These are phyloP conservation scores for Neofusicoccum ribis DNA, from an alignment of 2,329 filamentous ascomycete genomes.

Conservation along the genomic window DNA sequence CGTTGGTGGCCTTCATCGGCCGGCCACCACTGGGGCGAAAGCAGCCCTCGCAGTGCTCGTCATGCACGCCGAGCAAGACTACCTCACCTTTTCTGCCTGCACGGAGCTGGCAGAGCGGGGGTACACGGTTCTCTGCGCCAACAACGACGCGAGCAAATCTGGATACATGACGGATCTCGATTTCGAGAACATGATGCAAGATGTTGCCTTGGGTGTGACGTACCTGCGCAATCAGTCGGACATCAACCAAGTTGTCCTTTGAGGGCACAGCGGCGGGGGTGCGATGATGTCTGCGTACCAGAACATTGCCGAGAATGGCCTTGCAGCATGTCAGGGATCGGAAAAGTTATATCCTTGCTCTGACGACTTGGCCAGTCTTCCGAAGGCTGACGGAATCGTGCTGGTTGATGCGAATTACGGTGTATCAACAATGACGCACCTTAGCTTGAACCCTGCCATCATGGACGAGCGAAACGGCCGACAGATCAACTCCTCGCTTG, in stretches of 20 bases:
- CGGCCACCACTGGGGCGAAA: no score
- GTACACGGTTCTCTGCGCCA: background rate
- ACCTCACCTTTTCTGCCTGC: background rate
- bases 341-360: slow-evolving; percentile 4
- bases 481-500: background rate
- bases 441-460: slow-evolving; percentile 1
- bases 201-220: background rate
- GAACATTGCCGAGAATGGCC: slow-evolving; percentile 10
- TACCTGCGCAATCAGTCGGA: slow-evolving; percentile 5
- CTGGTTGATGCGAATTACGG: slow-evolving; percentile 3
- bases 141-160: slow-evolving; percentile 4
- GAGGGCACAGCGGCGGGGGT: slow-evolving; percentile 1
- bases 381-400: background rate
- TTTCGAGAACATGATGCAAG: slow-evolving; percentile 1
- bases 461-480: background rate
- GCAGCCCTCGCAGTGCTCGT: background rate
- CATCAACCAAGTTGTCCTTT: background rate
- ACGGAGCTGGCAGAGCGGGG: background rate
- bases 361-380: background rate
- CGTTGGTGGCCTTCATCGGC: no score
- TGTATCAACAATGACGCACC: background rate
- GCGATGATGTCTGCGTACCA: slow-evolving; percentile 10
- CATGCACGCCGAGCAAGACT: slow-evolving; percentile 15
- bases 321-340: background rate
- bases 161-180: slow-evolving; percentile 1